Evolutionary conservation across 2,329 filamentous ascomycete genomes (phyloP).

Genomic region (Geoglossum cookeanum): DNA sequence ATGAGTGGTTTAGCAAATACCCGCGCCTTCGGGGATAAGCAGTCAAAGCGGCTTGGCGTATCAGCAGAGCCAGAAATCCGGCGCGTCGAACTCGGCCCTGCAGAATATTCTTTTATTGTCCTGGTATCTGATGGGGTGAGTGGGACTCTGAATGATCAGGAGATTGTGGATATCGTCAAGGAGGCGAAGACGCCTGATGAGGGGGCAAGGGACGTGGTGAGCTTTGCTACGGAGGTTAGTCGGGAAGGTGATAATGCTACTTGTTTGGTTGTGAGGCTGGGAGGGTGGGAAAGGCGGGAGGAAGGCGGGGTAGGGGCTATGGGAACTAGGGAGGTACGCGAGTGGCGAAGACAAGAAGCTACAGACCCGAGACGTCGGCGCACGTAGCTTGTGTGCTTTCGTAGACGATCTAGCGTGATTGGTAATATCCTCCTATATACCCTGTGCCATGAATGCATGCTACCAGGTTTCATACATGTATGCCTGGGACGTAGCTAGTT

Average conservation of each 20-base stretch:
- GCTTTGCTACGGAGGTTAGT: conserved; percentile 74
- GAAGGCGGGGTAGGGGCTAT: conserved; percentile 80
- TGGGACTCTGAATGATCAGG: conserved; percentile 72
- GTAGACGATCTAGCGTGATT: neutral
- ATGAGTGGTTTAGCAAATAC: conserved; percentile 88
- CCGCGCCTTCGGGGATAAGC: conserved; percentile 82
- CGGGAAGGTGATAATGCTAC: conserved; percentile 44
- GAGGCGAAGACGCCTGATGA: conserved; percentile 83
- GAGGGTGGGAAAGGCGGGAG: conserved; percentile 47
- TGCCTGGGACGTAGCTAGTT: neutral
- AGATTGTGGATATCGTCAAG: conserved; percentile 90
- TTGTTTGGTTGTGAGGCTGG: conserved; percentile 40
- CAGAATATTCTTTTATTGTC: conserved; percentile 76
- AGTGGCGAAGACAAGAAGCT: conserved; percentile 65
- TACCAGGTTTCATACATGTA: neutral
- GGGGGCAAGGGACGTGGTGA: conserved; percentile 58
- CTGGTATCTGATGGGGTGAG: conserved; percentile 79
- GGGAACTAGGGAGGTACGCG: conserved; percentile 79
- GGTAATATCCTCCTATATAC: neutral
- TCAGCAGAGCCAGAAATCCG: conserved; percentile 82
- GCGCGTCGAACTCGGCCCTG: conserved; percentile 58
- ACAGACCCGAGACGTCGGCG: conserved; percentile 58
- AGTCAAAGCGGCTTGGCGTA: conserved; percentile 79
- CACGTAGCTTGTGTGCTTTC: conserved; percentile 15
- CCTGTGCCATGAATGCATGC: neutral